Conservation (phyloP, 768 basidiomycete genomes). For the Russula emetica region DNA sequence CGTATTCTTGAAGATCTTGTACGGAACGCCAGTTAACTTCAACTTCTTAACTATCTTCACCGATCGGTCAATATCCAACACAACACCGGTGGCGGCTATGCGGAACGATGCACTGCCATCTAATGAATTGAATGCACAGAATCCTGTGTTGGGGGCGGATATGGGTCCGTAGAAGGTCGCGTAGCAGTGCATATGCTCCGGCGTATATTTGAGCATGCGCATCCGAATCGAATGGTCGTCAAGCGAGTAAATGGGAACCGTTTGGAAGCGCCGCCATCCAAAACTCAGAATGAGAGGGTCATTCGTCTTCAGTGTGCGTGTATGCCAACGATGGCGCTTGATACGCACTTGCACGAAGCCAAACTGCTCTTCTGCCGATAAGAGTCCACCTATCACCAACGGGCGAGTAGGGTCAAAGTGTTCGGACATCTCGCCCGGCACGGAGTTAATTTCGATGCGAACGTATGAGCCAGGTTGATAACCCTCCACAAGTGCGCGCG, state of each 20-base stretch:
- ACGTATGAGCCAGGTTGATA: slow-evolving; percentile 88
- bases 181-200: slow-evolving; percentile 99
- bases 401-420: slow-evolving; percentile 91
- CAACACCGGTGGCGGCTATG: slow-evolving; percentile 89
- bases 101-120: slow-evolving; percentile 72
- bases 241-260: slow-evolving; percentile 88
- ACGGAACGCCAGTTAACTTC: slow-evolving; percentile 91
- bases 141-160: slow-evolving; percentile 87
- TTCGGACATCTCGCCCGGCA: slow-evolving; percentile 89
- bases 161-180: slow-evolving; percentile 97
- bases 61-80: slow-evolving; percentile 88
- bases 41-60: slow-evolving; percentile 97
- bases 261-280: slow-evolving; percentile 98
- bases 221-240: slow-evolving; percentile 98
- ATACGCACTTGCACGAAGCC: slow-evolving; percentile 93
- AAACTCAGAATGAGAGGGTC: slow-evolving; percentile 94
- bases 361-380: slow-evolving; percentile 86
- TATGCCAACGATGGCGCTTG: slow-evolving; percentile 94
- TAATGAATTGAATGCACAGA: slow-evolving; percentile 94
- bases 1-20: slow-evolving; percentile 99
- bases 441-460: slow-evolving; percentile 77
- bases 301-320: slow-evolving; percentile 89
- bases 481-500: slow-evolving; percentile 84
- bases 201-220: slow-evolving; percentile 99
- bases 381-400: slow-evolving; percentile 86